Percentiles rank a stretch among this genome's conserved stretches.
Evolutionary conservation across 768 basidiomycete species (phyloP).

Genomic region (Mycena leptocephala): DNA sequence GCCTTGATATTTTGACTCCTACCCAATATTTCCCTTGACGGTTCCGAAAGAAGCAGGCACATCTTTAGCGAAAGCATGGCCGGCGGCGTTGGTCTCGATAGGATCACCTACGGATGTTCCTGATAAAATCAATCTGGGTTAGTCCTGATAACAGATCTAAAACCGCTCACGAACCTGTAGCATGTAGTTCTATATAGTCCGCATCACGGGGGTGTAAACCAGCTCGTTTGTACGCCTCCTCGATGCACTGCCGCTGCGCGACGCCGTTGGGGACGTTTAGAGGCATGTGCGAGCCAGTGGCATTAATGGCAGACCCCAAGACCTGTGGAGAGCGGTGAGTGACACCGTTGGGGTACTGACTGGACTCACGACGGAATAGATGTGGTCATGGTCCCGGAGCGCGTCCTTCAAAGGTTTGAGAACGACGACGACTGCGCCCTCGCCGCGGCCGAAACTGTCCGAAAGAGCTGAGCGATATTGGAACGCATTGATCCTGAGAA

Average conservation of each 20-base stretch:
- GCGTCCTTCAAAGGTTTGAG: slow-evolving; percentile 40
- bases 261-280: slow-evolving; percentile 46
- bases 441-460: slow-evolving; percentile 42
- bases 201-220: slow-evolving; percentile 45
- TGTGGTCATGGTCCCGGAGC: slow-evolving; percentile 46
- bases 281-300: slow-evolving; percentile 45
- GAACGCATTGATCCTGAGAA: not conserved
- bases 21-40: slow-evolving; percentile 54
- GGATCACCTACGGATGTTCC: slow-evolving; percentile 57
- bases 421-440: slow-evolving; percentile 43
- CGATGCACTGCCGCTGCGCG: slow-evolving; percentile 48
- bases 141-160: not conserved
- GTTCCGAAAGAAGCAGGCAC: slow-evolving; percentile 44
- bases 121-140: not conserved
- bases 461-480: not conserved
- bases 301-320: slow-evolving; percentile 48
- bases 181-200: slow-evolving; percentile 59
- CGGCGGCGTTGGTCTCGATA: slow-evolving; percentile 58
- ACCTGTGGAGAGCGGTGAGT: slow-evolving; percentile 17
- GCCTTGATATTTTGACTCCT: not conserved
- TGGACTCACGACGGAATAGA: slow-evolving; percentile 43
- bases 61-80: slow-evolving; percentile 42
- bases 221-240: slow-evolving; percentile 42
- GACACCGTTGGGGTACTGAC: not conserved
- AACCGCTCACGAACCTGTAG: not conserved